Evolutionary conservation across 2,329 filamentous ascomycete genomes (phyloP), one percentile per base, ranked within the genome.

Genomic region (Rutstroemia sp.): DNA sequence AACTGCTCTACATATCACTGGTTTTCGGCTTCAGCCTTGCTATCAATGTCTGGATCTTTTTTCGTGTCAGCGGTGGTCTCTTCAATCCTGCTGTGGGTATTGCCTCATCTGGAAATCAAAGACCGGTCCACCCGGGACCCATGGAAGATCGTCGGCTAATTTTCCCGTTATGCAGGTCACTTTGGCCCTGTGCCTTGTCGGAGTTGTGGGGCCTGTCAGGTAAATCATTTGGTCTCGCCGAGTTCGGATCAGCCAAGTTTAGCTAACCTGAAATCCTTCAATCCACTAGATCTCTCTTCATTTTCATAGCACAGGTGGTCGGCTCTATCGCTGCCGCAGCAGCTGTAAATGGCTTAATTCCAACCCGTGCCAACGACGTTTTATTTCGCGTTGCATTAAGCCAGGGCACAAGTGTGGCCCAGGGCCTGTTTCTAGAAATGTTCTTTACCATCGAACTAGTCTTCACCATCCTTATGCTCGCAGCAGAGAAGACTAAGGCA

Each of bases 1-100:
- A 19, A 63, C 77, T 75, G 74, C 34, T 71, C 2, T 73, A 69
- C 57, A 55, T 56, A 38, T 38, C 58, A 3, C 46, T 65, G 12
- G 56, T 48, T 3, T 68, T 67, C 38, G 41, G 54, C 4, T 19
- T 77, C 16, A 74, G 78, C 2, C 65, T 82, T 19, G 72, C 75
- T 2, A 73, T 78, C 57, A 81, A 78, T 54, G 78, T 80, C 14
- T 82, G 78, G 78, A 73, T 79, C 27, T 82, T 82, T 63, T 82
- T 75, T 63, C 74, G 80, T 48, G 72, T 82, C 21, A 78, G 75
- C 2, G 70, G 70, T 19, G 70, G 69, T 23, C 61, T 70, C 5
- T 72, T 72, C 61, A 72, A 71, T 54, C 58, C 54, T 17, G 58
- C 58, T 16, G 69, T 71, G 4, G 69, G 70, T 10, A 50, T 71